Base-by-base conservation (phyloP, 768 basidiomycete species). In the Leccinum variicolor region DNA sequence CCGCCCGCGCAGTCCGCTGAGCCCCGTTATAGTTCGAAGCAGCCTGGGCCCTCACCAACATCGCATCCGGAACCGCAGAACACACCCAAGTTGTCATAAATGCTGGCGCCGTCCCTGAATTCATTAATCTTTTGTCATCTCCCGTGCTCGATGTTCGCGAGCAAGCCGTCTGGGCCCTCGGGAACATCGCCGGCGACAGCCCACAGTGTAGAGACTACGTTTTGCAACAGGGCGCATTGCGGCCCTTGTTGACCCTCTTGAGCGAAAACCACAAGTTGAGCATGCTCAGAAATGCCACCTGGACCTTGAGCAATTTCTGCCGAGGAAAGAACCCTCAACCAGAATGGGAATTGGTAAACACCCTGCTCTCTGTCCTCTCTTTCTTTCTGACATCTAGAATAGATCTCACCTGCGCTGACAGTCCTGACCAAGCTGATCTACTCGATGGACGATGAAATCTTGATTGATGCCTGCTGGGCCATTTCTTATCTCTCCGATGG, bases 391-490 rank as follows among this genome's bases (percentile, higher is more conserved):
- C 62, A 21, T 41, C n/a, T 49, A 56, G 36, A 15, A 57, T 62
- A 98, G 96, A 98, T 99, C 69, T 93, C 94, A 8, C 97, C 97
- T 19, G 96, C 97, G 45, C 79, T 99, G 54, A 90, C 92, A n/a
- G 92, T 97, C 56, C 80, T 99, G 62, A 97, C 95, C 54, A 99
- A 99, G 76, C 77, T 99, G 66, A 98, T 99, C 74, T 98, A 98
- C 77, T 98, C 96, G 29, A 83, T 98, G 67, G 97, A 99, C 71
- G 97, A 98, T 68, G 97, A 99, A 76, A 98, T 98, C 64, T 78
- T 99, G 67, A 99, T 99, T 69, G 97, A 99, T 73, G 97, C 97
- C 14, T 99, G 97, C 81, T 99, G 97, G 97, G 97, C 97, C 26
- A 96, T 99, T 73, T 98, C 95, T 41, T 99, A 99, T 76, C 87